phyloP scores from a whole-genome alignment of 148 eudicot species.

The Mesembryanthemum crystallinum region DNA sequence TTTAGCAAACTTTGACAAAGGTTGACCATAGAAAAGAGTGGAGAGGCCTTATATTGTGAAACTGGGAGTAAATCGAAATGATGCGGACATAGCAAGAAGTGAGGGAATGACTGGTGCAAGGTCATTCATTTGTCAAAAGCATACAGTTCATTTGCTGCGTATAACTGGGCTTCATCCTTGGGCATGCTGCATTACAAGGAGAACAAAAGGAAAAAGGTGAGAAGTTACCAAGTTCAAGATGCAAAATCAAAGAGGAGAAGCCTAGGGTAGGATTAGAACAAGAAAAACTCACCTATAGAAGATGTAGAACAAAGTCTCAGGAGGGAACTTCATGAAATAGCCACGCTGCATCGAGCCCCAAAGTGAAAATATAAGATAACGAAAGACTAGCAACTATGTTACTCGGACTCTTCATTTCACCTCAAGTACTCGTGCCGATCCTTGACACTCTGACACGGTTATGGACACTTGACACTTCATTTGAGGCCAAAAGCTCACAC shows the following conservation, averaged over 20 bases:
- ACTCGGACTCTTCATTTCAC: neutral
- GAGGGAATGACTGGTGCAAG: neutral
- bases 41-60: too few relatives aligned
- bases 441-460: too few relatives aligned
- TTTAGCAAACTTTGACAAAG: too few relatives aligned
- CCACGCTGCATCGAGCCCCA: slow-evolving; percentile 44
- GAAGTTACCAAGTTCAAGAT: slow-evolving; percentile 1
- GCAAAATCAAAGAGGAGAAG: neutral
- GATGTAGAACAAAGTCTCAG: slow-evolving; percentile 65
- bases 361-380: neutral
- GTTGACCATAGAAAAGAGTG: too few relatives aligned
- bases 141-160: slow-evolving; percentile 87
- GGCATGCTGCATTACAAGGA: slow-evolving; percentile 69
- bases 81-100: neutral
- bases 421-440: too few relatives aligned
- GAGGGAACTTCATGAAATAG: slow-evolving; percentile 50
- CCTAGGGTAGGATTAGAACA: neutral
- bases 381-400: neutral
- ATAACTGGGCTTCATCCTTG: slow-evolving; percentile 79
- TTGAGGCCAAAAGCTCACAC: too few relatives aligned
- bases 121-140: slow-evolving; percentile 22
- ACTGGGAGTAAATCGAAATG: neutral
- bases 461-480: too few relatives aligned
- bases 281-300: slow-evolving; percentile 62
- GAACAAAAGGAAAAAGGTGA: neutral